Conservation (phyloP, 441 rosid species). For the Adansonia rubrostipa region DNA sequence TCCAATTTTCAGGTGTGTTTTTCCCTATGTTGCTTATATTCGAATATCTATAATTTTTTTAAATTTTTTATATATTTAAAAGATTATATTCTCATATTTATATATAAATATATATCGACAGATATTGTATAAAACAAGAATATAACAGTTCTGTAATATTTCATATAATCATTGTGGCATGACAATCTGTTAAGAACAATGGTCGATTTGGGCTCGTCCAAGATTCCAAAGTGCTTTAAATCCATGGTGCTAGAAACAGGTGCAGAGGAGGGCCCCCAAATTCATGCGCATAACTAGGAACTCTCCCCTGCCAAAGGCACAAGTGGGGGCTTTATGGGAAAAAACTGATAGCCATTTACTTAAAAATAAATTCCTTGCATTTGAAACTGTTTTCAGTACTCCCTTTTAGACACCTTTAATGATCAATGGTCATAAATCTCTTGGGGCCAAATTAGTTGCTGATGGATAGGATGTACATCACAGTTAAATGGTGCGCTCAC, state of each 20-base stretch:
- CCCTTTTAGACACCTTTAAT: slow-evolving; percentile 26
- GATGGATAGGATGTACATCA: background rate
- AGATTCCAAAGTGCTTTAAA: slow-evolving; percentile 24
- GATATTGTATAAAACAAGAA: background rate
- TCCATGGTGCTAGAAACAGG: slow-evolving; percentile 12
- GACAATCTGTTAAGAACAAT: slow-evolving; percentile 24
- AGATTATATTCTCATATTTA: no score
- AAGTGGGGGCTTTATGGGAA: slow-evolving; percentile 16
- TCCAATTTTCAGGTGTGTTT: slow-evolving; percentile 53
- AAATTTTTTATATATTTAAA: no score
- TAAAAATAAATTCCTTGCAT: slow-evolving; percentile 16
- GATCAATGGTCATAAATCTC: slow-evolving; percentile 29
- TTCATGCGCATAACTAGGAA: slow-evolving; percentile 27
- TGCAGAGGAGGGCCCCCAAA: slow-evolving; percentile 13
- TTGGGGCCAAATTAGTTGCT: slow-evolving; percentile 27
- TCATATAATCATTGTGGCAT: slow-evolving; percentile 16
- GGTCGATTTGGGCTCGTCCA: background rate
- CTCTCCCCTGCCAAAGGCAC: slow-evolving; percentile 25
- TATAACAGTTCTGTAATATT: background rate
- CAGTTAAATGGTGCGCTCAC: slow-evolving; percentile 30
- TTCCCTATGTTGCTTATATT: background rate
- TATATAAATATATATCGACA: no score
- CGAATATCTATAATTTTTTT: no score
- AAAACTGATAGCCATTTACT: slow-evolving; percentile 7
- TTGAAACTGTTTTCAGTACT: slow-evolving; percentile 17